phyloP scores from a whole-genome alignment of 1,284 basidiomycete genomes.

The Violaceomyces palustris region DNA sequence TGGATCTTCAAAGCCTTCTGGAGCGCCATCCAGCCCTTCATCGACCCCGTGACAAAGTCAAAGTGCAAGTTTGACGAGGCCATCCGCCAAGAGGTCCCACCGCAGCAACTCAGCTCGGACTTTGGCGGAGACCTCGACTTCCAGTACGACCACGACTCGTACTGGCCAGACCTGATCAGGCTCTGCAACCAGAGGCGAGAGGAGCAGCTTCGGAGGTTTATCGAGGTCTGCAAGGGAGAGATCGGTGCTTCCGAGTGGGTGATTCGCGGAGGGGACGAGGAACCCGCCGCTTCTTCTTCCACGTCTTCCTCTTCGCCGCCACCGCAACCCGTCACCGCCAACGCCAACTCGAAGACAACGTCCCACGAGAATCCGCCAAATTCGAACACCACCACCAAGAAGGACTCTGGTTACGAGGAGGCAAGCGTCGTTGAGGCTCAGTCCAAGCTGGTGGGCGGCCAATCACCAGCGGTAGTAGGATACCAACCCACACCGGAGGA shows the following conservation, averaged over 20 bases:
- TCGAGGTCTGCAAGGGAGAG: constrained; percentile 38
- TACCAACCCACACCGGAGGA: too few species aligned
- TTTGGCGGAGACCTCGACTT: constrained; percentile 48
- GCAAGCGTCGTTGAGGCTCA: constrained; percentile 1
- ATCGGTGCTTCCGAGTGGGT: constrained; percentile 52
- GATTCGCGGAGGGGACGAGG: constrained; percentile 50
- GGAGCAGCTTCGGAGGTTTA: constrained; percentile 60
- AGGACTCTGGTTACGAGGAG: constrained; percentile 20
- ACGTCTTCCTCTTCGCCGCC: too few species aligned
- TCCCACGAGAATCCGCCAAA: constrained; percentile 1
- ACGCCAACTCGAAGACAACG: not conserved
- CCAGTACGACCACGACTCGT: constrained; percentile 66
- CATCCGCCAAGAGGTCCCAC: constrained; percentile 42
- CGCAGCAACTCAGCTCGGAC: constrained; percentile 32
- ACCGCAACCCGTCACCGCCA: constrained; percentile 1
- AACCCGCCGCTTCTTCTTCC: too few species aligned
- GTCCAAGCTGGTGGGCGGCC: too few species aligned
- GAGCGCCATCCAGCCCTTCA: constrained; percentile 53
- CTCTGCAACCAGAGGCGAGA: constrained; percentile 60
- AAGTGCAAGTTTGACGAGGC: constrained; percentile 50
- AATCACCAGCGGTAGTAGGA: too few species aligned
- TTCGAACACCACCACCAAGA: constrained; percentile 10
- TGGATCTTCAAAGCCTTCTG: constrained; percentile 42
- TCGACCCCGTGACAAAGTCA: constrained; percentile 54
- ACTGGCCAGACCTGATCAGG: constrained; percentile 65